phyloP scores from a whole-genome alignment of 305 asterid genomes.

The Fraxinus baroniana region DNA sequence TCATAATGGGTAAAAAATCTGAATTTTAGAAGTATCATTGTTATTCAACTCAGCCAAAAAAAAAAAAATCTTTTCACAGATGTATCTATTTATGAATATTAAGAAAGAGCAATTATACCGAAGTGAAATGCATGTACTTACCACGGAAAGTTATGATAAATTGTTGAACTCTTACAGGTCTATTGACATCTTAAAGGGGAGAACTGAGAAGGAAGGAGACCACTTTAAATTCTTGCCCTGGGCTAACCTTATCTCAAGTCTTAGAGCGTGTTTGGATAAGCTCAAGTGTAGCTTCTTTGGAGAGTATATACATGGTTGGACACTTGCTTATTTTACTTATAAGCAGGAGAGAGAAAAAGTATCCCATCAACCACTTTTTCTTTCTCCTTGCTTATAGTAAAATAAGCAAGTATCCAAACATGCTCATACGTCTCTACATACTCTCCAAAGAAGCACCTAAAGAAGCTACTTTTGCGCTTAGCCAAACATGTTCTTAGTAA shows the following conservation, averaged over 20 bases:
- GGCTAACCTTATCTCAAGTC: neutral
- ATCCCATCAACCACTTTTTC: neutral
- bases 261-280: neutral
- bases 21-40: neutral
- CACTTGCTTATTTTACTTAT: neutral
- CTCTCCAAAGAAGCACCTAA: neutral
- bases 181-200: neutral
- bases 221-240: neutral
- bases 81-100: neutral
- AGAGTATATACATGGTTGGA: neutral
- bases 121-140: neutral
- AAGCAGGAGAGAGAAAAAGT: neutral
- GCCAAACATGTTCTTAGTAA: neutral
- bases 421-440: neutral
- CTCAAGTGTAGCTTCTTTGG: neutral
- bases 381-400: neutral
- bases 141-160: neutral
- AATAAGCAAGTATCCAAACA: neutral
- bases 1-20: neutral
- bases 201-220: neutral
- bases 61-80: neutral
- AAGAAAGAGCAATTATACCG: neutral
- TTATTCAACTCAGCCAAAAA: neutral
- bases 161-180: neutral
- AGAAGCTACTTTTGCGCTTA: neutral